phyloP scores from a whole-genome alignment of 106 monocot species.

The Acorus gramineus region DNA sequence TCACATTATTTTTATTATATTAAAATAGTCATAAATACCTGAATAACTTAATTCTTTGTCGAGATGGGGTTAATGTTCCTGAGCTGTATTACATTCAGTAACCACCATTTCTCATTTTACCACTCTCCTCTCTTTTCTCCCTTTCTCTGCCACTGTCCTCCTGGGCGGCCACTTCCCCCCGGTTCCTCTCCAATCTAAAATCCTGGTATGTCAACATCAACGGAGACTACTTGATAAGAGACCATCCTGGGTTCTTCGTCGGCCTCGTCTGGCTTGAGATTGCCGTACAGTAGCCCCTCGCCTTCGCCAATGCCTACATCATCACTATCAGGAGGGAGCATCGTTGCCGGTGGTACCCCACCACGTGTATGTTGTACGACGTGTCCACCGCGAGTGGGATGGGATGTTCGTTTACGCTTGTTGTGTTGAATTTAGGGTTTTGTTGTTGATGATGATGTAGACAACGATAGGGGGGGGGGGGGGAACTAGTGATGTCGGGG shows the following conservation, averaged over 20 bases:
- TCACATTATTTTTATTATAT: no score
- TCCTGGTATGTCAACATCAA: constrained; percentile 30
- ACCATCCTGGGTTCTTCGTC: constrained; percentile 31
- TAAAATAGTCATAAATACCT: no score
- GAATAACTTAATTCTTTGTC: no score
- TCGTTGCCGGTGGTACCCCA: constrained; percentile 18
- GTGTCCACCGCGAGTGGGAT: constrained; percentile 35
- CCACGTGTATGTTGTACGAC: constrained; percentile 32
- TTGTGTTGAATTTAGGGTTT: no score
- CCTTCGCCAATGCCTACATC: constrained; percentile 33
- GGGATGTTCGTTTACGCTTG: constrained; percentile 10
- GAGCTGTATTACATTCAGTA: no score
- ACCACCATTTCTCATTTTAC: constrained; percentile 12
- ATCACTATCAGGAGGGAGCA: background rate
- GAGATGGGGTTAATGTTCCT: no score
- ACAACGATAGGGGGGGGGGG: no score
- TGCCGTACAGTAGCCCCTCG: constrained; percentile 39
- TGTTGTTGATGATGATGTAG: no score
- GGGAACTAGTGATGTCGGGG: no score
- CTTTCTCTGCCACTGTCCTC: constrained; percentile 26
- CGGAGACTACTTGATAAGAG: constrained; percentile 48
- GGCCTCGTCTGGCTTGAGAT: constrained; percentile 47
- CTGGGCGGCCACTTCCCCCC: constrained; percentile 23
- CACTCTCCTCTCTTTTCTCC: constrained; percentile 26
- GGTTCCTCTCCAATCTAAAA: constrained; percentile 23